Percentiles rank a stretch among this genome's conserved stretches.
These are phyloP conservation scores for Pulveroboletus ravenelii DNA, from an alignment of 768 basidiomycete species.

Conservation along the genomic window DNA sequence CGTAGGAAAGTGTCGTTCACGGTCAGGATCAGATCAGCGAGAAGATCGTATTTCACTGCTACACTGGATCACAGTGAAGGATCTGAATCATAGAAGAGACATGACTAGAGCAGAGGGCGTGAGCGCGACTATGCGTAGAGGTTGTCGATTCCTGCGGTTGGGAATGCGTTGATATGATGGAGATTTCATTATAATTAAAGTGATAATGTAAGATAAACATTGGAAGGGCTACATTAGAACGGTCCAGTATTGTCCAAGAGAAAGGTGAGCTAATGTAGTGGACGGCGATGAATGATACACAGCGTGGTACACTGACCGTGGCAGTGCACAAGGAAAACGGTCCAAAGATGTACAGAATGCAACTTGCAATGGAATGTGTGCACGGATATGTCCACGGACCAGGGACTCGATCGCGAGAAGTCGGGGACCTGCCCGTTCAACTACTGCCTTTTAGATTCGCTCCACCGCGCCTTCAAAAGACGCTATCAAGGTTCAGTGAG, in stretches of 20 bases:
- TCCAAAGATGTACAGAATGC: background rate
- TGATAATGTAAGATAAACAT: slow-evolving; percentile 4
- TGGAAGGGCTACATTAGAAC: slow-evolving; percentile 8
- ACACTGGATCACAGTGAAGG: too few species aligned
- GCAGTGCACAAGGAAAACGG: background rate
- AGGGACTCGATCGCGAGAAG: background rate
- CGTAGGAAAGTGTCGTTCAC: too few species aligned
- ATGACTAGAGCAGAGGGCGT: too few species aligned
- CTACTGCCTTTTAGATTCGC: background rate
- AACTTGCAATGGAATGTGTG: too few species aligned
- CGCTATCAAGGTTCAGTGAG: slow-evolving; percentile 12
- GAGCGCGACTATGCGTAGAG: too few species aligned
- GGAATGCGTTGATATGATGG: too few species aligned
- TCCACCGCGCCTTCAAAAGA: slow-evolving; percentile 15
- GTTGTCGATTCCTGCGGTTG: too few species aligned
- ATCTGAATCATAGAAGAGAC: too few species aligned
- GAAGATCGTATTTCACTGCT: too few species aligned
- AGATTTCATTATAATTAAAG: background rate
- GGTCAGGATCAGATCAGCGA: too few species aligned
- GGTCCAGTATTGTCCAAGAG: slow-evolving; percentile 2
- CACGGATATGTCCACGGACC: background rate
- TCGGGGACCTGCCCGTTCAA: background rate
- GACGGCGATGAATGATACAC: background rate
- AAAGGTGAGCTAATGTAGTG: background rate
- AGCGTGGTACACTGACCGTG: too few species aligned